These are phyloP conservation scores for Cyclostephanos tholiformis DNA, from an alignment of 108 stramenopile species.

Conservation along the genomic window DNA sequence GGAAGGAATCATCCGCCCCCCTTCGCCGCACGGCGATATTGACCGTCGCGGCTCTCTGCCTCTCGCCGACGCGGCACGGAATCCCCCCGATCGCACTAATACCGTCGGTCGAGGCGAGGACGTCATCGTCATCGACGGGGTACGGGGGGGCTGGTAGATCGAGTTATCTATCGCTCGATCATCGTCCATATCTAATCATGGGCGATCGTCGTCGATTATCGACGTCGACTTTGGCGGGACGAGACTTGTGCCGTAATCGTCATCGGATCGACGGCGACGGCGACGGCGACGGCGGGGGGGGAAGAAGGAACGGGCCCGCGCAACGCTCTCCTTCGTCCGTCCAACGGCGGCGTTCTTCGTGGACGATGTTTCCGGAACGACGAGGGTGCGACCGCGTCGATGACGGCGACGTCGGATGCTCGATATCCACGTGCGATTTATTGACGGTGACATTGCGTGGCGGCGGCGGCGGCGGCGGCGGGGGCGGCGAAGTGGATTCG, in stretches of 20 bases:
- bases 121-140: not conserved
- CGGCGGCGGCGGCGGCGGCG: not conserved
- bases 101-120: conserved; percentile 2
- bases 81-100: not conserved
- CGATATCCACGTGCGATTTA: not conserved
- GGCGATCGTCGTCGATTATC: not conserved
- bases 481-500: not conserved
- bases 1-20: not conserved
- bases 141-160: conserved; percentile 1
- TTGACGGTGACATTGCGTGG: not conserved
- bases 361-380: not conserved
- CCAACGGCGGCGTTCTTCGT: too few species aligned
- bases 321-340: not conserved
- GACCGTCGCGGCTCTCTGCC: not conserved
- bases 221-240: too few species aligned
- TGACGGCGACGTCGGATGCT: not conserved
- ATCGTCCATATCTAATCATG: not conserved
- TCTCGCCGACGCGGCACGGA: not conserved
- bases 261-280: not conserved
- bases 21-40: not conserved
- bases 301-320: not conserved
- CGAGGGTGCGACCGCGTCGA: not conserved
- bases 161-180: not conserved
- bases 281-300: too few species aligned
- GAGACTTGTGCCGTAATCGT: too few species aligned